phyloP scores from a whole-genome alignment of 192 early-diverging fungal genomes.

The Coemansia sp. region DNA sequence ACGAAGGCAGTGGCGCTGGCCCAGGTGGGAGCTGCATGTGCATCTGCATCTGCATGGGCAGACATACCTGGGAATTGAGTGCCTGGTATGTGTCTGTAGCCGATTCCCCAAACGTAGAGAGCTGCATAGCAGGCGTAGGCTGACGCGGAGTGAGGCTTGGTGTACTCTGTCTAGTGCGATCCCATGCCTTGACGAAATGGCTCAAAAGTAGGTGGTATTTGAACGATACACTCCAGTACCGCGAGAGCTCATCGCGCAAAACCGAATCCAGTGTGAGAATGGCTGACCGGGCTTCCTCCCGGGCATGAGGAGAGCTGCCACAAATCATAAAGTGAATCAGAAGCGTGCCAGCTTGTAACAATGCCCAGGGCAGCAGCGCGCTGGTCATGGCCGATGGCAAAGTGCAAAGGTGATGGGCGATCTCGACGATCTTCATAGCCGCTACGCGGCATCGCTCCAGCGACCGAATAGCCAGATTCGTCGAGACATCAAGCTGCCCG shows the following conservation, averaged over 20 bases:
- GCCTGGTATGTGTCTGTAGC: constrained; percentile 27
- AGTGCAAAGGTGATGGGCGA: constrained; percentile 42
- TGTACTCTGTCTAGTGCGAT: constrained; percentile 43
- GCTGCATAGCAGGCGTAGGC: constrained; percentile 7
- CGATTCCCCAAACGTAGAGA: constrained; percentile 12
- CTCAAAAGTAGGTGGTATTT: constrained; percentile 53
- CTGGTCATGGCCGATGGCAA: constrained; percentile 49
- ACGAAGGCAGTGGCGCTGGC: neutral
- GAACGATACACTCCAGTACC: constrained; percentile 51
- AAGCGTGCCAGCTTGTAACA: constrained; percentile 56
- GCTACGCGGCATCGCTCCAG: constrained; percentile 49
- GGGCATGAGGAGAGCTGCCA: constrained; percentile 46
- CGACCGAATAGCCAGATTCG: constrained; percentile 47
- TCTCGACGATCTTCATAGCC: constrained; percentile 53
- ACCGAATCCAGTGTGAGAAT: constrained; percentile 46
- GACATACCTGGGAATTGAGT: constrained; percentile 16
- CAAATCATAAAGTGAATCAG: constrained; percentile 55
- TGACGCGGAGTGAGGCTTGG: constrained; percentile 33
- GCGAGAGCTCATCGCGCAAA: constrained; percentile 46
- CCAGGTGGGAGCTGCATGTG: constrained; percentile 33
- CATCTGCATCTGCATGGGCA: constrained; percentile 51
- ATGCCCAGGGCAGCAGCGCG: constrained; percentile 51
- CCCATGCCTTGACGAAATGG: constrained; percentile 56
- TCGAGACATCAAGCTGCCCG: constrained; percentile 50
- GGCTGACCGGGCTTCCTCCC: constrained; percentile 50